Evolutionary conservation across 208 protist species (phyloP), one percentile per base, ranked within the genome.

Genomic region (Zelonia costaricensis): DNA sequence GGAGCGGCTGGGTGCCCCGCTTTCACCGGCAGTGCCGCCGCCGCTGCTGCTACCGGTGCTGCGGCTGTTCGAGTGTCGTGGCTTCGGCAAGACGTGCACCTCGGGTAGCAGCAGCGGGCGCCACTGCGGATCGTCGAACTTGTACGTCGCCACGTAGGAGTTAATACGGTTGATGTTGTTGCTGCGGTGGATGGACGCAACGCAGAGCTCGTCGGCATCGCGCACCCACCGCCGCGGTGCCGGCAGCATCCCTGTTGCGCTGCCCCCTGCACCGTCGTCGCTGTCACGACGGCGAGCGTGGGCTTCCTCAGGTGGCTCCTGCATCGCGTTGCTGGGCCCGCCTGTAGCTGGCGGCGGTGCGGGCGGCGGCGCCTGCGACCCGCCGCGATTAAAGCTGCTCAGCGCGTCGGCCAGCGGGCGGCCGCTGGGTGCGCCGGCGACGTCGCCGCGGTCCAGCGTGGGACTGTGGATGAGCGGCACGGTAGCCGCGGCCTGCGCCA

Each of bases 111-210:
- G 74, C n/a, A 95, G 49, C 28, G 86, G 78, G 27, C 72, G 63
- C 87, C 90, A 95, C 54, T 92, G 84, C 22, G 86, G 86, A 56
- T 95, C 86, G 42, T 84, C 68, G 53, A 93, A 86, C 69, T 93
- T 95, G 72, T 95, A 95, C n/a, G 84, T 92, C 10, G 80, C 86
- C 12, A 93, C 65, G 67, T 93, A 95, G 27, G 72, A 76, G 72
- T 90, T 92, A 28, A 95, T 78, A 27, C 62, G 65, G 58, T 90
- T 91, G 22, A 93, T 76, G 70, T 87, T 88, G 49, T 70, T 88
- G 69, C 84, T 90, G 25, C 90, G 86, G 20, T 61, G 84, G 8
- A 93, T 65, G 6, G 73, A 72, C 10, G 80, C 80, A 38, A 95
- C 80, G 68, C 90, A 95, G 30, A 92, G 72, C 68, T 95, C 90